phyloP scores from a whole-genome alignment of 179 eudicot genomes.

The Amaranthus tricolor region DNA sequence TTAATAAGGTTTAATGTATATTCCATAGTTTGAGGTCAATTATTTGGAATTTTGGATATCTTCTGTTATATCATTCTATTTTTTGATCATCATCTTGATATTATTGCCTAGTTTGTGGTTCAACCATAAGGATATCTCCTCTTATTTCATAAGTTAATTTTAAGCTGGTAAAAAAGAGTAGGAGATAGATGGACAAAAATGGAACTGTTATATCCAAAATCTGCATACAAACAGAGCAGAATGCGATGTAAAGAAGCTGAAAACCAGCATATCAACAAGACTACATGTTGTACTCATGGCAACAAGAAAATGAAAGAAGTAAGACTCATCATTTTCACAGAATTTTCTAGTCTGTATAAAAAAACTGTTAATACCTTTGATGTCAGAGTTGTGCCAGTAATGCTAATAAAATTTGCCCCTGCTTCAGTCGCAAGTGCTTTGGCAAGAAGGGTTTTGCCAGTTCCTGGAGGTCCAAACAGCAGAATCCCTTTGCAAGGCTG shows the following conservation, averaged over 20 bases:
- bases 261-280: not conserved
- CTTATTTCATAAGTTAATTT: too few species aligned
- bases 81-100: too few species aligned
- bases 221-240: not conserved
- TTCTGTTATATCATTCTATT: too few species aligned
- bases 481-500: conserved; percentile 99
- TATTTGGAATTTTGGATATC: too few species aligned
- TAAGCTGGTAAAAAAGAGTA: not conserved
- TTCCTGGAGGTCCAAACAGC: conserved; percentile 99
- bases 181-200: not conserved
- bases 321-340: not conserved
- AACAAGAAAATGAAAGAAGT: not conserved
- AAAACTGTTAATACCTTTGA: conserved; percentile 62
- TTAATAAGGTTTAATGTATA: too few species aligned
- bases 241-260: not conserved
- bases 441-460: conserved; percentile 97
- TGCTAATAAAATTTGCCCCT: conserved; percentile 93
- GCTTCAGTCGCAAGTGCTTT: conserved; percentile 99
- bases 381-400: conserved; percentile 93
- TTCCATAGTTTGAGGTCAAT: too few species aligned
- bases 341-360: not conserved
- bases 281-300: not conserved
- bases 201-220: too few species aligned
- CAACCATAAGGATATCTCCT: too few species aligned
- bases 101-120: too few species aligned